phyloP scores from a whole-genome alignment of 495 filamentous ascomycete genomes.

The Penicillium arizonense region DNA sequence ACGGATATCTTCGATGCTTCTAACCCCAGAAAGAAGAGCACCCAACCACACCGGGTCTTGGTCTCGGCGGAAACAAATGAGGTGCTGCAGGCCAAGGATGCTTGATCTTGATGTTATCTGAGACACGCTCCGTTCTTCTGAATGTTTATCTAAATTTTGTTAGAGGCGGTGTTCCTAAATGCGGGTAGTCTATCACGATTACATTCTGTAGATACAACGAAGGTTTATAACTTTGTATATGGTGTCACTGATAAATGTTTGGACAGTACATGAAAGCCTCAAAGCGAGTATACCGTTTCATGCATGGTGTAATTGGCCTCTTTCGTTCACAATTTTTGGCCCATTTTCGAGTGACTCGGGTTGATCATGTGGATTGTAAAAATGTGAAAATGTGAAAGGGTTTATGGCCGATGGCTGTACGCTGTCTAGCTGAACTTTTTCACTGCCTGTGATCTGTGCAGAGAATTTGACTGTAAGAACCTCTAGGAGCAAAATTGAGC shows the following conservation, averaged over 20 bases:
- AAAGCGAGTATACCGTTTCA: no score
- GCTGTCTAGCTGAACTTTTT: background rate
- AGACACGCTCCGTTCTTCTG: background rate
- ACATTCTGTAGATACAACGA: background rate
- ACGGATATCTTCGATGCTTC: slow-evolving; percentile 59
- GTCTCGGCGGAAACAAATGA: background rate
- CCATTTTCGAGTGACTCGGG: no score
- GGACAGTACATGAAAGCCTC: no score
- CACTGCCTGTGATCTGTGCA: background rate
- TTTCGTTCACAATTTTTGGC: no score
- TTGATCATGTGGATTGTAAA: no score
- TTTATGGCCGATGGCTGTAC: background rate
- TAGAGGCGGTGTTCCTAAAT: background rate
- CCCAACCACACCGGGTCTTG: background rate
- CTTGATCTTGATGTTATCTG: background rate
- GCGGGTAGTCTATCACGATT: background rate
- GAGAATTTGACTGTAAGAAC: no score
- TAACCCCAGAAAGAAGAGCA: slow-evolving; percentile 52
- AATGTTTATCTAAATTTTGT: background rate
- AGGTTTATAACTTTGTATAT: no score
- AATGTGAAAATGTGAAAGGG: no score
- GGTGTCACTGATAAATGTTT: no score
- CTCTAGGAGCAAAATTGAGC: no score
- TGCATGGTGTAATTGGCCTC: no score
- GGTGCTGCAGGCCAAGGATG: slow-evolving; percentile 3